These are phyloP conservation scores for Lipomyces yamanashiensis DNA, from an alignment of 805 yeast genomes.

Conservation along the genomic window DNA sequence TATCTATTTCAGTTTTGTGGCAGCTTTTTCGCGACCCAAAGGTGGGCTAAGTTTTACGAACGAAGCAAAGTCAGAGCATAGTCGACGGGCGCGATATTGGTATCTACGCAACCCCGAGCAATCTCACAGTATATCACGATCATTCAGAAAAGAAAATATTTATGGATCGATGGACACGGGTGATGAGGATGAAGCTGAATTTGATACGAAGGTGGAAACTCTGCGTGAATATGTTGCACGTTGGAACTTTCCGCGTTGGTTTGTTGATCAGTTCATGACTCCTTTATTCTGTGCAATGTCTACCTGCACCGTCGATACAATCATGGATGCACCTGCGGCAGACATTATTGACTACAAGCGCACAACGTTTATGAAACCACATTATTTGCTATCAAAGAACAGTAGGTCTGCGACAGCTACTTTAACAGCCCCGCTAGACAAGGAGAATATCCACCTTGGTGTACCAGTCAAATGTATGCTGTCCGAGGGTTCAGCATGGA, in stretches of 20 bases:
- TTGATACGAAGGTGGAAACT: conserved; percentile 18
- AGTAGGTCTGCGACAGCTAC: conserved; percentile 27
- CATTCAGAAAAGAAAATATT: background rate
- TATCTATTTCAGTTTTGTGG: conserved; percentile 25
- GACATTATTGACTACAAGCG: conserved; percentile 33
- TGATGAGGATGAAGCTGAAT: conserved; percentile 1
- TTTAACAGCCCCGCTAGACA: conserved; percentile 16
- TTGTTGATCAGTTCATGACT: conserved; percentile 18
- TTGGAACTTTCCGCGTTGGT: conserved; percentile 27
- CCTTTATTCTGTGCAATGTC: conserved; percentile 32
- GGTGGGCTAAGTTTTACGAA: conserved; percentile 26
- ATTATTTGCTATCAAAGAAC: conserved; percentile 24
- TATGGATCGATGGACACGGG: conserved; percentile 20
- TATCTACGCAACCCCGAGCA: background rate
- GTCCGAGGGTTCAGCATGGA: conserved; percentile 28
- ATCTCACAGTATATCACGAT: background rate
- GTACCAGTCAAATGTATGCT: conserved; percentile 17
- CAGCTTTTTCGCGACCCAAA: conserved; percentile 14
- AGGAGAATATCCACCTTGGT: conserved; percentile 29
- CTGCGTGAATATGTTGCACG: conserved; percentile 19
- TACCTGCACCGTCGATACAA: conserved; percentile 17
- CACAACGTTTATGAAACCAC: conserved; percentile 27
- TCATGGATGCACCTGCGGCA: conserved; percentile 28
- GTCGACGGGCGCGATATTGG: conserved; percentile 8
- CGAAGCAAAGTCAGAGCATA: conserved; percentile 13